These are phyloP conservation scores for Ustilago cynodontis DNA, from an alignment of 1,284 basidiomycete genomes.

Conservation along the genomic window DNA sequence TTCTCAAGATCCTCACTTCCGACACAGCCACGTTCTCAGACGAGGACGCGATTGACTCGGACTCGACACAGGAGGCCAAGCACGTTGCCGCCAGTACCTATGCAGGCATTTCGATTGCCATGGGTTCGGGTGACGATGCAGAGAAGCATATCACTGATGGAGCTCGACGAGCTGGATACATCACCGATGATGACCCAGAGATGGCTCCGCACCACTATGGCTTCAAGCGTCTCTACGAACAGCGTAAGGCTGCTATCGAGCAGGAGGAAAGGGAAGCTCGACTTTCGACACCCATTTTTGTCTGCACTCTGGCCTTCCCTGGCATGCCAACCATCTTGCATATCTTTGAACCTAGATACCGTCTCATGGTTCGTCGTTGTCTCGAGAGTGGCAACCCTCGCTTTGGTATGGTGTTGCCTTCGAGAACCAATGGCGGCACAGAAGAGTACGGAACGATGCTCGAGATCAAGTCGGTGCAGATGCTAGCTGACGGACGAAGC, in stretches of 20 bases:
- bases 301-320: conserved; percentile 89
- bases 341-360: conserved; percentile 89
- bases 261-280: conserved; percentile 81
- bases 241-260: conserved; percentile 76
- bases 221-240: conserved; percentile 69
- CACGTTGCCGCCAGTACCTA: conserved; percentile 7
- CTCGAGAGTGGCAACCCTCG: conserved; percentile 79
- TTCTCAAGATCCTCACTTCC: conserved; percentile 56
- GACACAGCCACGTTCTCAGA: conserved; percentile 51
- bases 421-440: conserved; percentile 71
- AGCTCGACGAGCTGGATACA: conserved; percentile 9
- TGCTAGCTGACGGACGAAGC: conserved; percentile 88
- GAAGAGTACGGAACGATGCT: conserved; percentile 91
- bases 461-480: conserved; percentile 85
- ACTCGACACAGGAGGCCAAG: conserved; percentile 31
- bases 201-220: conserved; percentile 42
- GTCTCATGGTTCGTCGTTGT: conserved; percentile 91
- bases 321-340: conserved; percentile 89
- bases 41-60: conserved; percentile 36
- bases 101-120: conserved; percentile 32
- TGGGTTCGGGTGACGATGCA: not conserved
- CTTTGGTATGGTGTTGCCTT: conserved; percentile 91
- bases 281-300: conserved; percentile 89
- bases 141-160: not conserved
- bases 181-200: conserved; percentile 48